Base-by-base conservation (phyloP, 148 eudicot genomes). In the Agrostemma githago region DNA sequence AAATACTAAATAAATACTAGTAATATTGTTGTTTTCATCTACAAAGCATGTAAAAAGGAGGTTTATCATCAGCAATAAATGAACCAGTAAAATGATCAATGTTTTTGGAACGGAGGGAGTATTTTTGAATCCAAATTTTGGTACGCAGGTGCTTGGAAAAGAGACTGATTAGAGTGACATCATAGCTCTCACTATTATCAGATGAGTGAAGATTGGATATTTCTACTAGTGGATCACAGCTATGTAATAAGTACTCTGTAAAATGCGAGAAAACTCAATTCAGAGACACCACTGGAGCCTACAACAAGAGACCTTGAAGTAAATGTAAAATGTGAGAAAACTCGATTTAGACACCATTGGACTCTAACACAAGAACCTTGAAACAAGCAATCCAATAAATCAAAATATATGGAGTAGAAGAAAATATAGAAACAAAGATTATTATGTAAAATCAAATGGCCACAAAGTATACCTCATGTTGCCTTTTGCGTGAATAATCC, bases 401-500 rank as follows among this genome's bases (percentile, higher is more conserved):
- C 9, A 26, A 2, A 60, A 60, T 26, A 26, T 26, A 26, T 1
- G 34, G 34, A 26, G 34, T 26, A 26, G 34, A 60, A 39, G 57
- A 16, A 46, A 16, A 38, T 0, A 34, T 21, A 10, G 39, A 56
- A 72, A 65, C 2, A 21, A 37, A 41, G 63, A 21, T 57, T 20
- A 17, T n/a, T 26, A 17, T 41, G 9, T 19, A n/a, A 21, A 62
- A 26, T 39, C 9, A 62, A 62, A 43, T 15, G 43, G 37, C 46
- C 19, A 41, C 54, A 67, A 38, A 66, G 12, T 43, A 56, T 84
- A 92, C 98, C 97, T 95, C 82, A 62, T 83, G 99, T 58, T 86
- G 88, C 78, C 73, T 71, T 78, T 89, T 90, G 43, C 87, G 86
- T 53, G 91, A 82, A 81, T 78, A 92, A 72, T 90, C 96, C 46